A percentile compares a stretch with the other conserved stretches of the same genome.
These are phyloP conservation scores for Ophiostoma piceae DNA, from an alignment of 2,329 filamentous ascomycete genomes.

Conservation along the genomic window DNA sequence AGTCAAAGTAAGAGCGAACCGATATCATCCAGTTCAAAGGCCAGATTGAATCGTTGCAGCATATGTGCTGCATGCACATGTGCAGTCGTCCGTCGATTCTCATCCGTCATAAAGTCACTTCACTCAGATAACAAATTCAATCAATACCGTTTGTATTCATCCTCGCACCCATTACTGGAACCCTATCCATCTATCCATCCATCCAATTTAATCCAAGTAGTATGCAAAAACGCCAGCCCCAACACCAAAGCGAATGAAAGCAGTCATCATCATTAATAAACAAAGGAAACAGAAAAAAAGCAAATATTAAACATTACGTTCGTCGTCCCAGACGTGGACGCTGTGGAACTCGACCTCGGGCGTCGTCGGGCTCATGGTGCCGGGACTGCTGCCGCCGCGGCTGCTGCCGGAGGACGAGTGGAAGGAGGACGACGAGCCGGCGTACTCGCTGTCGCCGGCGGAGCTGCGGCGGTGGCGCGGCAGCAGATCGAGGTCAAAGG, in stretches of 20 bases:
- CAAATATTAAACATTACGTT: slow-evolving; percentile 19
- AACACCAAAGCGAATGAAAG: not conserved
- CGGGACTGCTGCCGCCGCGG: slow-evolving; percentile 44
- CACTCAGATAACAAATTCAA: no score
- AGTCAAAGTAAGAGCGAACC: no score
- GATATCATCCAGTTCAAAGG: no score
- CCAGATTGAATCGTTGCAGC: no score
- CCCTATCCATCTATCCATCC: slow-evolving; percentile 21
- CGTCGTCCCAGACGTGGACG: slow-evolving; percentile 39
- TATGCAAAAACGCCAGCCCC: slow-evolving; percentile 2
- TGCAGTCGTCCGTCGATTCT: no score
- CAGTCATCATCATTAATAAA: not conserved
- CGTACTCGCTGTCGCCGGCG: slow-evolving; percentile 70
- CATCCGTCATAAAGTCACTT: no score
- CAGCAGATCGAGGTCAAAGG: slow-evolving; percentile 44
- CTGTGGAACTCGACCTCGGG: slow-evolving; percentile 40
- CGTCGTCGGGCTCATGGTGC: slow-evolving; percentile 46
- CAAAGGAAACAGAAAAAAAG: not conserved
- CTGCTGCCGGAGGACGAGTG: slow-evolving; percentile 40
- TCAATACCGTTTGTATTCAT: not conserved
- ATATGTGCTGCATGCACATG: no score
- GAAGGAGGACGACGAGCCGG: slow-evolving; percentile 70
- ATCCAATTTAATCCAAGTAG: not conserved
- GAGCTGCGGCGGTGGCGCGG: slow-evolving; percentile 30
- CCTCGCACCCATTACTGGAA: slow-evolving; percentile 27